phyloP scores from a whole-genome alignment of 345 rosid species.

The Salix dunnii region DNA sequence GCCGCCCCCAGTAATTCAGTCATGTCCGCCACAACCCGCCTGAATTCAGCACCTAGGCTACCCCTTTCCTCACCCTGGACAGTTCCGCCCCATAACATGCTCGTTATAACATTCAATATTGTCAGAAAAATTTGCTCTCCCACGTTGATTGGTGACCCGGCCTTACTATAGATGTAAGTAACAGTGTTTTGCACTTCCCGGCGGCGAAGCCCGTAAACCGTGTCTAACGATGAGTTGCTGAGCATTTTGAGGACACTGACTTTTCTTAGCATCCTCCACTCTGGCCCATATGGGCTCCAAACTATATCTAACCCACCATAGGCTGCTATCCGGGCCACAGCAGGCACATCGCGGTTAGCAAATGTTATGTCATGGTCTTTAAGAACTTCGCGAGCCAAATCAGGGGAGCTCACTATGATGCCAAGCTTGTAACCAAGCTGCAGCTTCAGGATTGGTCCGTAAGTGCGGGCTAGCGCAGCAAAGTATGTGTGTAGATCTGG shows the following conservation, averaged over 20 bases:
- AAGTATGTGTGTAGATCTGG: constrained; percentile 61
- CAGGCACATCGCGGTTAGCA: constrained; percentile 46
- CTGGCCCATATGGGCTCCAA: constrained; percentile 47
- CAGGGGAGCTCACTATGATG: constrained; percentile 41
- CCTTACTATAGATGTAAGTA: constrained; percentile 15
- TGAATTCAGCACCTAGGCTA: constrained; percentile 30
- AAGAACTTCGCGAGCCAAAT: constrained; percentile 39
- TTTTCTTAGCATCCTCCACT: constrained; percentile 52
- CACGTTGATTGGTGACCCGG: constrained; percentile 31
- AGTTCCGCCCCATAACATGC: constrained; percentile 45
- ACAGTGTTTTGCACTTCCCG: constrained; percentile 37
- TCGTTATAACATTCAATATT: constrained; percentile 34
- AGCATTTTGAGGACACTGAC: constrained; percentile 48
- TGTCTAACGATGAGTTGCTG: constrained; percentile 45
- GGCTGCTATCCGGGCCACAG: constrained; percentile 14
- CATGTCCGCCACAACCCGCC: constrained; percentile 23
- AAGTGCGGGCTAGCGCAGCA: constrained; percentile 25
- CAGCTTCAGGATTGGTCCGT: constrained; percentile 50
- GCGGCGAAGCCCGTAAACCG: constrained; percentile 45
- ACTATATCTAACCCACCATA: constrained; percentile 45
- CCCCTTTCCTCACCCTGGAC: constrained; percentile 32
- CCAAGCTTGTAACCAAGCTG: constrained; percentile 39
- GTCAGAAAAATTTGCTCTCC: constrained; percentile 47
- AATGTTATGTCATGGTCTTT: constrained; percentile 46
- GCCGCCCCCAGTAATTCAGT: constrained; percentile 34